Evolutionary conservation across 2,329 filamentous ascomycete species (phyloP), one percentile per base, ranked within the genome.

Genomic region (Didymosphaeria variabile): DNA sequence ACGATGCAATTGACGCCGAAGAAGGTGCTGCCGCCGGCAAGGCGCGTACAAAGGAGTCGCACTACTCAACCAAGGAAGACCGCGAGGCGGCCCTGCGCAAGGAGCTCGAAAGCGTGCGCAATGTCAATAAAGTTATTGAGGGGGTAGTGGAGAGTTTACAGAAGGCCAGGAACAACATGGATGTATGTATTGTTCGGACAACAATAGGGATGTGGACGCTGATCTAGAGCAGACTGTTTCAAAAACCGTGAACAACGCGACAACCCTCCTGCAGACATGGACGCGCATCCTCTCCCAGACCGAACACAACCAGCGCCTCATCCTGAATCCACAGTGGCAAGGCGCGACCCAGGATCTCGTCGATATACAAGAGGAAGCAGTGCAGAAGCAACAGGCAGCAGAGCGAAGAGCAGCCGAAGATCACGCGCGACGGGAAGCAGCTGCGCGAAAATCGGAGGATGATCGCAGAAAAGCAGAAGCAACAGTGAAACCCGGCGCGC

Each of bases 281-380:
- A 97, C 93, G 9, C 90, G 93, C 55, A 97, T 99, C 67, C 87
- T 99, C 13, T 95, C 93, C 7, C 95, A 99, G 79, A 97, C 95
- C 5, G 95, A 99, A 79, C 95, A 99, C 80, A 98, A 97, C 75
- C 94, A 98, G 78, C 89, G 95, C 26, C 83, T 99, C 54, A 90
- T 99, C 47, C 85, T 98, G 49, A 91, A 97, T 73, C 91, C 93
- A 1, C 84, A 88, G 60, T 99, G 94, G 93, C 90, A 94, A 74
- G 95, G 95, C 59, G 91, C 94, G 31, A 91, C 88, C 5, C 89
- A 94, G 72, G 95, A 99, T 79, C 80, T 97, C 42, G 85, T 88
- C n/a, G 93, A 97, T 62, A 87, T 93, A 58, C 94, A 98, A 78
- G 90, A 89, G 57, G 94, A 98, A 75, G 88, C 88, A 3, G 77